Conservation (phyloP, 345 rosid species). For the Eucalyptus tenuipes region DNA sequence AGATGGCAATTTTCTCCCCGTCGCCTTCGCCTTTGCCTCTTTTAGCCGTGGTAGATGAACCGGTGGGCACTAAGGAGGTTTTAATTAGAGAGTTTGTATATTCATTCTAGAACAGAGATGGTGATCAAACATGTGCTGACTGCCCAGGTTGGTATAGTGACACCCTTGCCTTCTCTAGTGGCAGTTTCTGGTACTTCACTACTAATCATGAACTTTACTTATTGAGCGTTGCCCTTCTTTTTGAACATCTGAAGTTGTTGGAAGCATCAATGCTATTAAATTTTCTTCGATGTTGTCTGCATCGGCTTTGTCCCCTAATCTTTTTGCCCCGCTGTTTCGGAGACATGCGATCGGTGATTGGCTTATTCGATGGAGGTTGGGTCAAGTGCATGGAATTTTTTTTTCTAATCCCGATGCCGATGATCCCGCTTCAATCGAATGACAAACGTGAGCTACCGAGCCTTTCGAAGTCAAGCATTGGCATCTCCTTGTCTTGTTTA, state of each 20-base stretch:
- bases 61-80: neutral
- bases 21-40: neutral
- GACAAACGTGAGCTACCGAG: neutral
- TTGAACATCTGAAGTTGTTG: neutral
- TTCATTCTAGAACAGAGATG: constrained; percentile 26
- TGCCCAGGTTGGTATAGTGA: constrained; percentile 96
- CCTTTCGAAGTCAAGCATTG: neutral
- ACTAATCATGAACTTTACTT: neutral
- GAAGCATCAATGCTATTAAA: neutral
- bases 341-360: neutral
- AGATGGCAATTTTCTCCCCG: neutral
- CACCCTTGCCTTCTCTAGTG: constrained; percentile 76
- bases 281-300: neutral
- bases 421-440: neutral
- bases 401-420: neutral
- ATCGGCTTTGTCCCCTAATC: neutral
- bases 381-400: neutral
- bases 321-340: neutral
- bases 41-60: neutral
- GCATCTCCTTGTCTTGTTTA: neutral
- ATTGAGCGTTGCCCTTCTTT: neutral
- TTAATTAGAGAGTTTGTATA: constrained; percentile 13
- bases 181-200: constrained; percentile 48
- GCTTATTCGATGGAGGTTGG: neutral
- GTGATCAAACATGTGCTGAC: constrained; percentile 29